A percentile compares a stretch with the other conserved stretches of the same genome.
Evolutionary conservation across 306 rosid species (phyloP).

Genomic region (Arachis hypogaea): DNA sequence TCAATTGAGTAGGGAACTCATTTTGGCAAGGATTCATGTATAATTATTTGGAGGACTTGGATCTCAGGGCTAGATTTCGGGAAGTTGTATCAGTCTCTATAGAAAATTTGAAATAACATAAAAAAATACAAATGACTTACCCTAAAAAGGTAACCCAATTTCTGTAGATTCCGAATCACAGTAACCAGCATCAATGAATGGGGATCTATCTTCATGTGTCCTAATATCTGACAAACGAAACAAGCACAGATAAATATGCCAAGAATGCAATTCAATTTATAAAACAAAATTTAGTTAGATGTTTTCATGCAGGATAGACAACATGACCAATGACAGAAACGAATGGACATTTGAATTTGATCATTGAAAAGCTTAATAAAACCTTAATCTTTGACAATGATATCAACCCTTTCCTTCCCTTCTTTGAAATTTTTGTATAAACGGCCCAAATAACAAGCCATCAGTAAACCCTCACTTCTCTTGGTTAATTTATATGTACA

Average conservation of each 20-base stretch:
- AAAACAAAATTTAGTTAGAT: slow-evolving; percentile 9
- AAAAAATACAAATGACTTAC: slow-evolving; percentile 52
- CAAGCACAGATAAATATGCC: slow-evolving; percentile 33
- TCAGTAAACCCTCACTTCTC: background rate
- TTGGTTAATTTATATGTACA: slow-evolving; percentile 26
- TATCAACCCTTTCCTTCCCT: background rate
- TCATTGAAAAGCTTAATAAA: slow-evolving; percentile 7
- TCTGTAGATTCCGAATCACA: slow-evolving; percentile 70
- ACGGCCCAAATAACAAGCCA: slow-evolving; percentile 3
- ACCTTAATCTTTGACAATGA: slow-evolving; percentile 23
- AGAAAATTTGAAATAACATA: slow-evolving; percentile 26
- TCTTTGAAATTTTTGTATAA: background rate
- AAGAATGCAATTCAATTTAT: slow-evolving; percentile 13
- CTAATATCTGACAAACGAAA: slow-evolving; percentile 68
- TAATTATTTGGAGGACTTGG: slow-evolving; percentile 5
- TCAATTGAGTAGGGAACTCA: slow-evolving; percentile 18
- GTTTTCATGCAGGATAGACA: slow-evolving; percentile 11
- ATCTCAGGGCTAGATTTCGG: slow-evolving; percentile 17
- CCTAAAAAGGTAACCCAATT: slow-evolving; percentile 82
- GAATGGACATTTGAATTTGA: background rate
- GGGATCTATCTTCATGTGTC: slow-evolving; percentile 74
- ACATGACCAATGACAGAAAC: slow-evolving; percentile 22
- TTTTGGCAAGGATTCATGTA: slow-evolving; percentile 31
- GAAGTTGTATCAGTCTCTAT: slow-evolving; percentile 12
- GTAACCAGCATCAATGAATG: slow-evolving; percentile 81